Conservation (phyloP, 2,329 filamentous ascomycete genomes). For the Alternaria conjuncta region DNA sequence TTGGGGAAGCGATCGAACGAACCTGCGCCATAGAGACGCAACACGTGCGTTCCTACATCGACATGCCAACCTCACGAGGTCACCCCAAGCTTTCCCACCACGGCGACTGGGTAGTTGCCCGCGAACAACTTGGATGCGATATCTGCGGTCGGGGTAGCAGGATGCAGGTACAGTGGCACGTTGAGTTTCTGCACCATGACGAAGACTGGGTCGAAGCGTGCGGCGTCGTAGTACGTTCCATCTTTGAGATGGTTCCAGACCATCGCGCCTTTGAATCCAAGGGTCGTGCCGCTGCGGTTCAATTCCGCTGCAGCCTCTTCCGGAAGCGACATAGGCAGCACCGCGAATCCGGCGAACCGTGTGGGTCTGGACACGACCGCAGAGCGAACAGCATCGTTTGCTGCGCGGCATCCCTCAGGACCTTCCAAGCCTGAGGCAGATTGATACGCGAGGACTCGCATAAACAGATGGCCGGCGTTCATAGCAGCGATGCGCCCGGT, state of each 20-base stretch:
- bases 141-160: not conserved
- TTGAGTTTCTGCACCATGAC: not conserved
- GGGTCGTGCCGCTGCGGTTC: not conserved
- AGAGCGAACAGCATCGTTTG: no score
- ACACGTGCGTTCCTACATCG: not conserved
- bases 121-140: not conserved
- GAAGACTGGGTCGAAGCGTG: not conserved
- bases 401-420: no score
- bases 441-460: no score
- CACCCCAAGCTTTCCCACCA: not conserved
- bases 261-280: not conserved
- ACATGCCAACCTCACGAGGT: constrained; percentile 1
- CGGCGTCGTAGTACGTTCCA: not conserved
- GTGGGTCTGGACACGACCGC: no score
- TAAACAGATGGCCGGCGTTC: no score
- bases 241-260: not conserved
- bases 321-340: not conserved
- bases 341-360: not conserved
- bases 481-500: no score
- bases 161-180: not conserved
- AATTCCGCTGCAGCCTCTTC: not conserved
- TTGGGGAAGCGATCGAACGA: not conserved
- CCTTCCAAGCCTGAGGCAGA: no score
- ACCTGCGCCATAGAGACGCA: not conserved
- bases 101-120: not conserved